These are phyloP conservation scores for Cylindrotheca closterium DNA, from an alignment of 108 stramenopile genomes.

Conservation along the genomic window DNA sequence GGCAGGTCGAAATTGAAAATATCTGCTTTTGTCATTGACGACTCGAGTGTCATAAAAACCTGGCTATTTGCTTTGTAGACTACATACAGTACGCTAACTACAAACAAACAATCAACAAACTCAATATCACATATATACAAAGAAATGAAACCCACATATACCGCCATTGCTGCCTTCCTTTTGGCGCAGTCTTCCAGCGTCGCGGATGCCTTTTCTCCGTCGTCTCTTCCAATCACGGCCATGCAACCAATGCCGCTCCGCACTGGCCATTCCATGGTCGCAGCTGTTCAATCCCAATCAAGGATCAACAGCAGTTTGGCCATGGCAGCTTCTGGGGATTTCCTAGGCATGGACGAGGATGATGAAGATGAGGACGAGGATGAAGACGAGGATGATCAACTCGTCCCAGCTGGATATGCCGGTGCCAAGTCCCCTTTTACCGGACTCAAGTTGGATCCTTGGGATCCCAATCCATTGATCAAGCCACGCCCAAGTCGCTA, in stretches of 20 bases:
- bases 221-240: conserved; percentile 5
- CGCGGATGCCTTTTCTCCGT: conserved; percentile 31
- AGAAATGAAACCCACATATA: conserved; percentile 1
- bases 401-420: conserved; percentile 14
- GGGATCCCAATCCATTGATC: conserved; percentile 77
- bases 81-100: too few species aligned
- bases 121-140: too few species aligned
- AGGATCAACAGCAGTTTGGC: conserved; percentile 4
- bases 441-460: conserved; percentile 63
- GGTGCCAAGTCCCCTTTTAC: conserved; percentile 51
- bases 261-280: neutral
- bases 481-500: conserved; percentile 79
- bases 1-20: too few species aligned
- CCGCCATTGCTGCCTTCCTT: conserved; percentile 26
- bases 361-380: conserved; percentile 55
- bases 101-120: too few species aligned
- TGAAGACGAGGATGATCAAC: conserved; percentile 42
- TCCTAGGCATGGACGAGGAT: conserved; percentile 45
- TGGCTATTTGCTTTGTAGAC: too few species aligned
- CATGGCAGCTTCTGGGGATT: conserved; percentile 7
- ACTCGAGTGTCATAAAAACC: too few species aligned
- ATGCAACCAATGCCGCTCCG: neutral
- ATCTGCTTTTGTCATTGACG: too few species aligned
- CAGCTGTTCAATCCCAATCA: neutral
- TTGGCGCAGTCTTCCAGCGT: conserved; percentile 20